These are phyloP conservation scores for Buddleja alternifolia DNA, from an alignment of 257 asterid species.

Conservation along the genomic window DNA sequence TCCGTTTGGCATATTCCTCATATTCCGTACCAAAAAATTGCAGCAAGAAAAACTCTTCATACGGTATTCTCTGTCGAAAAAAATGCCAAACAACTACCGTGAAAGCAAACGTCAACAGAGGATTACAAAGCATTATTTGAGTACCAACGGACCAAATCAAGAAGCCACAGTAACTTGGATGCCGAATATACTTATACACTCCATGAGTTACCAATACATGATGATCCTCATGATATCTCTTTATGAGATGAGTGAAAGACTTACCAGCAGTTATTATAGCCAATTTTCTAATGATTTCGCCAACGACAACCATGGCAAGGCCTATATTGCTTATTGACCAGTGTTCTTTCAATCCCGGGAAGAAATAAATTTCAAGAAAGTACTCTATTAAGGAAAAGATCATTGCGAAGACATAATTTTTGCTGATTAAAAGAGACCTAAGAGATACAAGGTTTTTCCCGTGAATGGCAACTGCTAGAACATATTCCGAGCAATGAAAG, in stretches of 20 bases:
- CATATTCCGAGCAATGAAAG: slow-evolving; percentile 76
- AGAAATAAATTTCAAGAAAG: slow-evolving; percentile 62
- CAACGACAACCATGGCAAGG: slow-evolving; percentile 68
- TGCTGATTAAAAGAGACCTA: slow-evolving; percentile 84
- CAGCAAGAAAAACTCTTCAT: slow-evolving; percentile 84
- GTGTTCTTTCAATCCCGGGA: slow-evolving; percentile 67
- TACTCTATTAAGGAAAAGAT: slow-evolving; percentile 65
- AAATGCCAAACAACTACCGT: slow-evolving; percentile 74
- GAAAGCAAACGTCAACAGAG: slow-evolving; percentile 64
- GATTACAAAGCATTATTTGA: slow-evolving; percentile 84
- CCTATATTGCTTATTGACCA: slow-evolving; percentile 77
- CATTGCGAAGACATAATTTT: slow-evolving; percentile 71
- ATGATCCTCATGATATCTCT: slow-evolving; percentile 61
- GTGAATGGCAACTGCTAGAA: slow-evolving; percentile 63
- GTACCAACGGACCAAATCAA: slow-evolving; percentile 66
- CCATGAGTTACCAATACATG: slow-evolving; percentile 81
- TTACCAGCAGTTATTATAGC: slow-evolving; percentile 91
- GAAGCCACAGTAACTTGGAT: slow-evolving; percentile 82
- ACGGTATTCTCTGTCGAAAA: slow-evolving; percentile 69
- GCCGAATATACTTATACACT: slow-evolving; percentile 59
- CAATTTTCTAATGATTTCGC: slow-evolving; percentile 75
- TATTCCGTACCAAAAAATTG: slow-evolving; percentile 76
- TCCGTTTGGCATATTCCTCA: slow-evolving; percentile 60
- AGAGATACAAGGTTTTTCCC: slow-evolving; percentile 65
- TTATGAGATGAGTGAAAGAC: slow-evolving; percentile 85